Percentiles rank a stretch among this genome's conserved stretches.
Conservation (phyloP, 306 rosid species). For the Begonia loranthoides region DNA sequence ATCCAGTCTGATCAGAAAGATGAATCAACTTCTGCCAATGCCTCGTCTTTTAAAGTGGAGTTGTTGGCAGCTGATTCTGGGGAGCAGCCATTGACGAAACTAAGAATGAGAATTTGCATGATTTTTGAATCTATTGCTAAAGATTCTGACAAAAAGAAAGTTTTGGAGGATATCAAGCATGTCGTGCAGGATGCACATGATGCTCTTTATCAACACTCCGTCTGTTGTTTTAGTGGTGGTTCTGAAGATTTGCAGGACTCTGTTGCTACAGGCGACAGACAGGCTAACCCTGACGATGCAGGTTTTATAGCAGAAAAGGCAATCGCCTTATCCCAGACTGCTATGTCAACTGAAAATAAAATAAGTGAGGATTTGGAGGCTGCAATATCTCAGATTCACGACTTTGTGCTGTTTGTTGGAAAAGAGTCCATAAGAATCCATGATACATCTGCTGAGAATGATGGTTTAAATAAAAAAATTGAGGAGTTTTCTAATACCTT, state of each 20-base stretch:
- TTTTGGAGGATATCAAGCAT: slow-evolving; percentile 62
- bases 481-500: slow-evolving; percentile 62
- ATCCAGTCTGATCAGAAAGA: slow-evolving; percentile 24
- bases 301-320: slow-evolving; percentile 40
- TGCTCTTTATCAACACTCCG: slow-evolving; percentile 27
- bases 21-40: slow-evolving; percentile 21
- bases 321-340: slow-evolving; percentile 26
- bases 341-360: slow-evolving; percentile 15
- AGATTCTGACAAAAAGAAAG: slow-evolving; percentile 56
- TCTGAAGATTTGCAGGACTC: slow-evolving; percentile 32
- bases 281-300: slow-evolving; percentile 58
- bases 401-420: slow-evolving; percentile 55
- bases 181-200: slow-evolving; percentile 54
- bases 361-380: slow-evolving; percentile 48
- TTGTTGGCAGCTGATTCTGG: slow-evolving; percentile 16
- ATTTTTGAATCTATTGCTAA: slow-evolving; percentile 54
- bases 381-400: slow-evolving; percentile 70
- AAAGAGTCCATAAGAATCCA: slow-evolving; percentile 59
- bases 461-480: slow-evolving; percentile 48
- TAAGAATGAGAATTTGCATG: slow-evolving; percentile 55
- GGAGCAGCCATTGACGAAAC: slow-evolving; percentile 35
- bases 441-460: slow-evolving; percentile 34
- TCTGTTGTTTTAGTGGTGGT: slow-evolving; percentile 21
- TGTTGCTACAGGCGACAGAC: slow-evolving; percentile 42
- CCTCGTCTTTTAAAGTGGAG: slow-evolving; percentile 19